A percentile compares a stretch with the other conserved stretches of the same genome.
phyloP scores from a whole-genome alignment of 768 basidiomycete genomes.

The Coprinopsis strossmayeri region DNA sequence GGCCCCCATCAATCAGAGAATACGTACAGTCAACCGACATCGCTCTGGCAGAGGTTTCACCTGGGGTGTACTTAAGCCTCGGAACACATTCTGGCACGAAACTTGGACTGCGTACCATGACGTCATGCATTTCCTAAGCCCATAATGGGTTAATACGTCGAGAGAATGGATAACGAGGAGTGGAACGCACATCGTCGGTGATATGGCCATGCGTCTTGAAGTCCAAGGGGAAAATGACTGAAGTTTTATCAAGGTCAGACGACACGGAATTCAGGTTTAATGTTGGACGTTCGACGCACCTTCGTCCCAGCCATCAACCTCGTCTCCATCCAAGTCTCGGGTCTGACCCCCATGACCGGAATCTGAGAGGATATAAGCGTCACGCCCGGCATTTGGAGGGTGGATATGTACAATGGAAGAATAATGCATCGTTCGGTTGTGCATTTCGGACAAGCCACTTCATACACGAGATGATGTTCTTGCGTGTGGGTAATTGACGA shows the following conservation, averaged over 20 bases:
- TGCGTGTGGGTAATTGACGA: slow-evolving; percentile 36
- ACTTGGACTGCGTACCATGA: slow-evolving; percentile 30
- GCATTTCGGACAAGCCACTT: slow-evolving; percentile 64
- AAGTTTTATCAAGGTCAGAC: neutral
- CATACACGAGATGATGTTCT: slow-evolving; percentile 45
- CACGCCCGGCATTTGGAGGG: neutral
- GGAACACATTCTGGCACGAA: neutral
- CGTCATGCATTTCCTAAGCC: slow-evolving; percentile 44
- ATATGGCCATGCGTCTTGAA: slow-evolving; percentile 73
- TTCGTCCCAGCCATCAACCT: slow-evolving; percentile 78
- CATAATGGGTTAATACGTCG: neutral
- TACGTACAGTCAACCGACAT: slow-evolving; percentile 46
- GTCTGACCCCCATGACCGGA: slow-evolving; percentile 97
- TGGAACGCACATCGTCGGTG: slow-evolving; percentile 54
- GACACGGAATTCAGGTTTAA: neutral
- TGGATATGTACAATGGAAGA: slow-evolving; percentile 56
- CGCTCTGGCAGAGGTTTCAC: slow-evolving; percentile 39
- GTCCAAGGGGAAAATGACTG: slow-evolving; percentile 88
- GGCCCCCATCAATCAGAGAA: neutral
- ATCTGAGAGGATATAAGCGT: slow-evolving; percentile 34
- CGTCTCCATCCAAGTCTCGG: slow-evolving; percentile 69
- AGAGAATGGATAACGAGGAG: neutral
- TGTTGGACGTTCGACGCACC: slow-evolving; percentile 26
- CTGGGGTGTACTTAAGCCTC: slow-evolving; percentile 15
- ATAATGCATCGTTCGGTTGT: slow-evolving; percentile 62